Evolutionary conservation across 495 filamentous ascomycete species (phyloP).

Genomic region (Coniosporium apollinis): DNA sequence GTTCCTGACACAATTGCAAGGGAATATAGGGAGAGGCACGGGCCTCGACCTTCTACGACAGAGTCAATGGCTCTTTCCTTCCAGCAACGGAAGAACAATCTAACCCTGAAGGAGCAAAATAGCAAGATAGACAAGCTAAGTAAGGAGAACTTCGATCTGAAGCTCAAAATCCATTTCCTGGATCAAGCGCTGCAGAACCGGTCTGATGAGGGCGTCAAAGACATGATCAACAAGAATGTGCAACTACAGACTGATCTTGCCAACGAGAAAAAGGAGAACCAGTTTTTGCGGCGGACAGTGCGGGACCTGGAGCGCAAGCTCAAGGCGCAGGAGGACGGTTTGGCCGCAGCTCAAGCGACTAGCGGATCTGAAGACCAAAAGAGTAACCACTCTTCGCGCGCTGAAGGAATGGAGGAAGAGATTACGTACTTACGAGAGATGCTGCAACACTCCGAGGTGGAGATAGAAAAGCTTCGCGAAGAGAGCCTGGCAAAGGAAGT

Average conservation of each 20-base stretch:
- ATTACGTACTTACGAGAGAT: slow-evolving; percentile 65
- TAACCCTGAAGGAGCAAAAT: slow-evolving; percentile 94
- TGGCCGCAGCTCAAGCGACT: slow-evolving; percentile 32
- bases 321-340: slow-evolving; percentile 51
- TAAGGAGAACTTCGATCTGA: slow-evolving; percentile 95
- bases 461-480: slow-evolving; percentile 64
- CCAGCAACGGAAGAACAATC: slow-evolving; percentile 40
- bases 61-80: slow-evolving; percentile 20
- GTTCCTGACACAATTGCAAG: slow-evolving; percentile 77
- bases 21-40: slow-evolving; percentile 57
- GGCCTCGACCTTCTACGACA: slow-evolving; percentile 37
- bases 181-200: slow-evolving; percentile 84
- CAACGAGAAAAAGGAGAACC: slow-evolving; percentile 76
- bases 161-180: slow-evolving; percentile 93
- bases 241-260: slow-evolving; percentile 82
- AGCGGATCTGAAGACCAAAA: slow-evolving; percentile 31
- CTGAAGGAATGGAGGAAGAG: slow-evolving; percentile 69
- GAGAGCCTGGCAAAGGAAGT: slow-evolving; percentile 60
- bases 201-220: slow-evolving; percentile 90
- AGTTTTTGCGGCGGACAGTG: slow-evolving; percentile 55
- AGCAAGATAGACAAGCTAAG: slow-evolving; percentile 88
- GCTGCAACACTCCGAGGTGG: slow-evolving; percentile 62
- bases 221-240: slow-evolving; percentile 93
- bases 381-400: slow-evolving; percentile 42
- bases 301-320: slow-evolving; percentile 75